Conservation (phyloP, 23 red algal genomes). For the Porphyridium purpureum region DNA sequence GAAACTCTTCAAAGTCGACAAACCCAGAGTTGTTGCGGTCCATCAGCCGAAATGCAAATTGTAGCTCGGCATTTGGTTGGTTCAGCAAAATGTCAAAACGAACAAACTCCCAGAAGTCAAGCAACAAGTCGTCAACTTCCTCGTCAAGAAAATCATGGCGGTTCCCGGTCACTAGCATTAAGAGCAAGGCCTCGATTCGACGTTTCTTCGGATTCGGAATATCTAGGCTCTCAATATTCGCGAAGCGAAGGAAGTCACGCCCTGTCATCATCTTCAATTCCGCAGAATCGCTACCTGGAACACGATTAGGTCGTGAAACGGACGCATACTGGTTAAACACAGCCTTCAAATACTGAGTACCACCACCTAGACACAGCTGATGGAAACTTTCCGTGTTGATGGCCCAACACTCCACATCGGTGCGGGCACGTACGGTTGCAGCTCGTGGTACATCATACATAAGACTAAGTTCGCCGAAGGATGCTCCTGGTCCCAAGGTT, state of each 20-base stretch:
- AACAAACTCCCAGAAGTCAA: conserved; percentile 99
- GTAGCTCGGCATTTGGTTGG: conserved; percentile 71
- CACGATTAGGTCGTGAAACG: conserved; percentile 28
- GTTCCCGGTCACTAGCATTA: too few species aligned
- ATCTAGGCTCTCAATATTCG: too few species aligned
- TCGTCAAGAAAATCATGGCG: too few species aligned
- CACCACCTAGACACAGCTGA: conserved; percentile 67
- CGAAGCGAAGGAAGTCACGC: conserved; percentile 63
- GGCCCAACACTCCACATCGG: conserved; percentile 94
- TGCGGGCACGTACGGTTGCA: conserved; percentile 72
- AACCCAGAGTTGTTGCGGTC: conserved; percentile 86
- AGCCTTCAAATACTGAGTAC: conserved; percentile 57
- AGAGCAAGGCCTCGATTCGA: too few species aligned
- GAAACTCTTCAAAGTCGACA: conserved; percentile 70
- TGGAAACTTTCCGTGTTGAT: conserved; percentile 87
- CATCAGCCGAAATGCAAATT: conserved; percentile 64
- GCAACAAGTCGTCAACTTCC: too few species aligned
- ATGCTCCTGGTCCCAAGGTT: conserved; percentile 57
- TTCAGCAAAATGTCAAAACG: conserved; percentile 97
- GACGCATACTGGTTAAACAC: conserved; percentile 80
- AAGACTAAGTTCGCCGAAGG: conserved; percentile 85
- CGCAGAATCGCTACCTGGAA: too few species aligned
- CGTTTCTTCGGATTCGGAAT: too few species aligned
- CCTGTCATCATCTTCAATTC: conserved; percentile 54
- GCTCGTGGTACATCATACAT: conserved; percentile 90